Evolutionary conservation across 768 basidiomycete genomes (phyloP).

Genomic region (Tricholoma terreum): DNA sequence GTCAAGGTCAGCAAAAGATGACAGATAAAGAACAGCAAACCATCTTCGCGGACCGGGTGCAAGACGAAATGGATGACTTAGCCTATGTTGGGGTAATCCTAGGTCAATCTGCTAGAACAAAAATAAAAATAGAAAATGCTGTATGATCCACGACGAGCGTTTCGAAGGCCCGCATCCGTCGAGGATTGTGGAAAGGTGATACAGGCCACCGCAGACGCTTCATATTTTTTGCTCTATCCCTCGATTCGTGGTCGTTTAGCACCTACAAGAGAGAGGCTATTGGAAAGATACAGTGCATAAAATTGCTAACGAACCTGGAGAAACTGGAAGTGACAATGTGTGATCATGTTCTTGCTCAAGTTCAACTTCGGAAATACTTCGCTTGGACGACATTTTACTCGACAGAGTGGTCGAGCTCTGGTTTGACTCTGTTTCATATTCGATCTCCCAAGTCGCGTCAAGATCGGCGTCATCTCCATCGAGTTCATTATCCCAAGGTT

Average conservation of each 20-base stretch:
- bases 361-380: slow-evolving; percentile 41
- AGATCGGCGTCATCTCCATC: slow-evolving; percentile 44
- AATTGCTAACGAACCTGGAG: slow-evolving; percentile 40
- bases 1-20: slow-evolving; percentile 2
- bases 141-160: not conserved
- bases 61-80: slow-evolving; percentile 1
- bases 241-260: slow-evolving; percentile 16
- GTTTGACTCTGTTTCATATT: slow-evolving; percentile 46
- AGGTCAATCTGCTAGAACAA: not conserved
- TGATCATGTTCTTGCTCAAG: slow-evolving; percentile 26
- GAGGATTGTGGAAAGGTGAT: not conserved
- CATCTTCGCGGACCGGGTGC: not conserved
- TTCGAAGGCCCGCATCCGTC: not conserved
- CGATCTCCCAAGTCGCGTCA: slow-evolving; percentile 43
- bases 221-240: not conserved
- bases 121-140: not conserved
- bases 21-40: not conserved
- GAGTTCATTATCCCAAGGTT: slow-evolving; percentile 32
- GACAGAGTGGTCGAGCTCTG: slow-evolving; percentile 56
- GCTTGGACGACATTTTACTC: slow-evolving; percentile 54
- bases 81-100: not conserved
- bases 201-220: not conserved
- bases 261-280: slow-evolving; percentile 1
- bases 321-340: slow-evolving; percentile 28
- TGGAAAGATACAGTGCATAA: not conserved